A percentile compares a stretch with the other conserved stretches of the same genome.
These are phyloP conservation scores for Rhododendron mucronatum DNA, from an alignment of 148 eudicot species.

Conservation along the genomic window DNA sequence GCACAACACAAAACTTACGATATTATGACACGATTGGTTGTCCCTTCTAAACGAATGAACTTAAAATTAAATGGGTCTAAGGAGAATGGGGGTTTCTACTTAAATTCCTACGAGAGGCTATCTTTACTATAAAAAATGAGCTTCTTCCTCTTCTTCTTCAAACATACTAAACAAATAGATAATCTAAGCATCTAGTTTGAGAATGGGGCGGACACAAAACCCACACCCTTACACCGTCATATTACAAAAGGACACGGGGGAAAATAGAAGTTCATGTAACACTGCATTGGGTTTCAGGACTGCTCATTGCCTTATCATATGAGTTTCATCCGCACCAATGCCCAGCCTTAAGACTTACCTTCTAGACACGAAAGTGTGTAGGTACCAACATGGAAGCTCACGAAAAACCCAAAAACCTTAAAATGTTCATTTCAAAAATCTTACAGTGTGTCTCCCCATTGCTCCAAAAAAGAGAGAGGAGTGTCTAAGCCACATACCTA, in stretches of 20 bases:
- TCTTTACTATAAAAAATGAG: background rate
- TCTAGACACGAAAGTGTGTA: background rate
- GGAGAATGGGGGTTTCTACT: background rate
- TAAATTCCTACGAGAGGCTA: background rate
- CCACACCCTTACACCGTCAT: background rate
- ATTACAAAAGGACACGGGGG: background rate
- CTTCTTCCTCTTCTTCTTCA: background rate
- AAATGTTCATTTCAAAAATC: background rate
- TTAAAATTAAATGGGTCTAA: background rate
- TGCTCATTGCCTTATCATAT: background rate
- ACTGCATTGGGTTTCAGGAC: background rate
- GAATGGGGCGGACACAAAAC: background rate
- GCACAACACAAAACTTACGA: background rate
- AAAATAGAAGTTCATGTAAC: background rate
- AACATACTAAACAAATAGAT: background rate
- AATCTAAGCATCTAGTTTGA: background rate
- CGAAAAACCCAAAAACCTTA: background rate
- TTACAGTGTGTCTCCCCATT: background rate
- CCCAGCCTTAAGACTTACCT: background rate
- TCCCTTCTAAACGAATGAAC: background rate
- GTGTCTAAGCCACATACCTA: conserved; percentile 44
- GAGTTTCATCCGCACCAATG: background rate
- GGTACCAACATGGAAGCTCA: background rate
- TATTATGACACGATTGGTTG: background rate
- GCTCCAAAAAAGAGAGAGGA: background rate